Evolutionary conservation across 345 rosid genomes (phyloP).

Genomic region (Physaria fendleri): DNA sequence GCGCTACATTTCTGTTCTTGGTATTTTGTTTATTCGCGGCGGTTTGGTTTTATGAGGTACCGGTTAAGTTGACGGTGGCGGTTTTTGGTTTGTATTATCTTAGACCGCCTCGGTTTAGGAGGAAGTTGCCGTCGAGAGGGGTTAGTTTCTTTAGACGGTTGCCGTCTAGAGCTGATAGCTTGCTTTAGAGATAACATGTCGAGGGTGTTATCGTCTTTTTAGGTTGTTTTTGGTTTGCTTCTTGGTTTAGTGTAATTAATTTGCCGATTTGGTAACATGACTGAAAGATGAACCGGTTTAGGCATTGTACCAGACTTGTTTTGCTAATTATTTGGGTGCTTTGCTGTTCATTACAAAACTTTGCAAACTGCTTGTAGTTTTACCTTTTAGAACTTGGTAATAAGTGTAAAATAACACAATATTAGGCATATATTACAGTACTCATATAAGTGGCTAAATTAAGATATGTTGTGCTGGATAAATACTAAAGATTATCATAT

Average conservation of each 20-base stretch:
- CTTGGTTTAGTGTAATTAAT: background rate
- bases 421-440: too few species aligned
- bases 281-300: slow-evolving; percentile 15
- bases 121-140: slow-evolving; percentile 38
- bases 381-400: background rate
- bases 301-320: background rate
- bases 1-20: background rate
- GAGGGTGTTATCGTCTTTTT: background rate
- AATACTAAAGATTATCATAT: too few species aligned
- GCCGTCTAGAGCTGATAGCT: slow-evolving; percentile 41
- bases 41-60: background rate
- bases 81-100: background rate
- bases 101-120: slow-evolving; percentile 31
- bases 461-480: too few species aligned
- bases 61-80: background rate
- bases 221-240: background rate
- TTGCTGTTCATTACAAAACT: slow-evolving; percentile 14
- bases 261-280: too few species aligned
- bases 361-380: slow-evolving; percentile 18
- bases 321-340: slow-evolving; percentile 20
- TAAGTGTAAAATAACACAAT: background rate
- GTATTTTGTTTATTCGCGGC: background rate
- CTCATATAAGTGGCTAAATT: too few species aligned
- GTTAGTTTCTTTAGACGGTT: background rate
- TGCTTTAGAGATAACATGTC: slow-evolving; percentile 34